These are phyloP conservation scores for Cladosporium sp. DNA, from an alignment of 2,329 filamentous ascomycete species.

Conservation along the genomic window DNA sequence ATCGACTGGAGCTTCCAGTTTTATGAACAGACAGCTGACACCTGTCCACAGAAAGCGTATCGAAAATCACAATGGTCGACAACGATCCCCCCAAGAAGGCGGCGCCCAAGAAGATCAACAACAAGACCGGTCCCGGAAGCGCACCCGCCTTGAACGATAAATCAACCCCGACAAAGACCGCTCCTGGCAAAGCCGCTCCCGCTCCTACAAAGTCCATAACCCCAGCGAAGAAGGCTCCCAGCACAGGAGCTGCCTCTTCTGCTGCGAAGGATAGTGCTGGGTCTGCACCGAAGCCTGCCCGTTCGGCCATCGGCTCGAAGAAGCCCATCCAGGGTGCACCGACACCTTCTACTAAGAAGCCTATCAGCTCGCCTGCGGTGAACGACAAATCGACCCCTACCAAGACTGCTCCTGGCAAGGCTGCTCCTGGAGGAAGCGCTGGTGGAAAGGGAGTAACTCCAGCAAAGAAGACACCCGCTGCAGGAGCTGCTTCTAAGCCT, in stretches of 20 bases:
- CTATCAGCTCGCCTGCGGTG: conserved; percentile 6
- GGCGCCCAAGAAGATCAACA: conserved; percentile 16
- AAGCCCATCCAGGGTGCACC: conserved; percentile 24
- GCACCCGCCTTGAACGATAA: conserved; percentile 24
- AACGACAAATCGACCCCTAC: conserved; percentile 25
- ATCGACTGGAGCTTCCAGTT: neutral
- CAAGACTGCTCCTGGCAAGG: conserved; percentile 14
- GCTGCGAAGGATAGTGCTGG: conserved; percentile 30
- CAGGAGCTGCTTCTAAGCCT: neutral
- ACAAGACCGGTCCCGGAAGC: conserved; percentile 22
- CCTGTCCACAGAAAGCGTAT: conserved; percentile 28
- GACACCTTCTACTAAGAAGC: conserved; percentile 14
- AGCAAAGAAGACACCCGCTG: conserved; percentile 3
- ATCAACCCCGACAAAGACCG: conserved; percentile 22
- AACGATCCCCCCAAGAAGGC: conserved; percentile 31
- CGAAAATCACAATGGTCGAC: conserved; percentile 37
- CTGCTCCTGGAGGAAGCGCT: conserved; percentile 7
- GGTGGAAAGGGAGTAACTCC: conserved; percentile 6
- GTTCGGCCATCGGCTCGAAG: conserved; percentile 24
- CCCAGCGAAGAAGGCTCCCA: conserved; percentile 26
- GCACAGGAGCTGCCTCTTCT: conserved; percentile 19
- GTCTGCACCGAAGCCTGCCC: conserved; percentile 25
- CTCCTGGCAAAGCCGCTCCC: conserved; percentile 20
- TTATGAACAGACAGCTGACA: conserved; percentile 1
- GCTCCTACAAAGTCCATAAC: conserved; percentile 13